Evolutionary conservation across 164 flowering plant genomes (phyloP).

Genomic region (Aristolochia fimbriata): DNA sequence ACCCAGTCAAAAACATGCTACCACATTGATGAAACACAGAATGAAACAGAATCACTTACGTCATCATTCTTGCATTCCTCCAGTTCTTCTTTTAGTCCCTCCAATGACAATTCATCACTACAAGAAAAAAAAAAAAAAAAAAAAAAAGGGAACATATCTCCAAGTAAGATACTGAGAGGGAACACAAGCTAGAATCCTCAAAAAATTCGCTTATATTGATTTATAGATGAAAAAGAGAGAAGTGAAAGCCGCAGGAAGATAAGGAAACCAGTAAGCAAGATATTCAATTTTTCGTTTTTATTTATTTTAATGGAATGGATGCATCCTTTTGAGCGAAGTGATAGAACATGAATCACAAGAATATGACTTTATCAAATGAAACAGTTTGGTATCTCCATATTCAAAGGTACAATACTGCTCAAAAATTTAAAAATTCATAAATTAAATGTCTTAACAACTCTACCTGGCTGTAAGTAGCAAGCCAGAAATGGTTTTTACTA

Average conservation of each 20-base stretch:
- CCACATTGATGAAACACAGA: neutral
- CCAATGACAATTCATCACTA: constrained; percentile 77
- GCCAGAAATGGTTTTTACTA: no score
- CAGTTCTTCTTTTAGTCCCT: constrained; percentile 82
- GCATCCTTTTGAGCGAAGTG: no score
- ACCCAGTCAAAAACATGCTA: neutral
- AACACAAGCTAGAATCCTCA: neutral
- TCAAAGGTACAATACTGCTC: no score
- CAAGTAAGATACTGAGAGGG: neutral
- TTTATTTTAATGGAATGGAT: neutral
- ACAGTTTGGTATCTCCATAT: no score
- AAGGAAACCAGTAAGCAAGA: neutral
- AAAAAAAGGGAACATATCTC: neutral
- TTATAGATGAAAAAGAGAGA: neutral
- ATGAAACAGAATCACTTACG: constrained; percentile 29
- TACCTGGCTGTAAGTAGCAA: no score
- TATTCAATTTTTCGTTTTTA: neutral
- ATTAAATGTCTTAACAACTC: no score
- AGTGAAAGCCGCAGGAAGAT: neutral
- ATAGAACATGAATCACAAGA: no score
- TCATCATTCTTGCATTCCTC: constrained; percentile 84
- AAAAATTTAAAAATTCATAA: no score
- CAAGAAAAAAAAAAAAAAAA: constrained; percentile 4
- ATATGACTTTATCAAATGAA: no score
- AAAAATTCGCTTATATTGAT: neutral